Evolutionary conservation across 1,139 yeast species (phyloP), one percentile per base, ranked within the genome.

Genomic region (Candida frijolesensis): DNA sequence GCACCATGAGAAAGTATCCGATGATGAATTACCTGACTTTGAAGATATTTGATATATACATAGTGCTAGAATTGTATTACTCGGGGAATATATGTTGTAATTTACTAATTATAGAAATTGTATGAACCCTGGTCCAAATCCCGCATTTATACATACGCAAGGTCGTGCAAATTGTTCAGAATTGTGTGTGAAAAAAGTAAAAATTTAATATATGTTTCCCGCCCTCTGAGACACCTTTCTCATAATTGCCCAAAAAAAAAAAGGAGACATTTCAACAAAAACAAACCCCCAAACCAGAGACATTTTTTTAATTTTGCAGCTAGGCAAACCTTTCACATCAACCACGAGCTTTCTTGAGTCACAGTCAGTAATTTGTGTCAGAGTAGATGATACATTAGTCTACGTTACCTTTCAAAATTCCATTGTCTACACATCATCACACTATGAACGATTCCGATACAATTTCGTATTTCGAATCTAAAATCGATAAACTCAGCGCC

Each of bases 401-500:
- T 25, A 25, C 29, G 10, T 25, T n/a, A 5, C 19, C 38, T 3
- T 14, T 29, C 15, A 22, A 14, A 18, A 38, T 8, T 14, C n/a
- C 12, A 4, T 19, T 19, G 22, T 3, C 16, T 12, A 2, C 3
- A 32, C 30, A 16, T 8, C 14, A 22, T 22, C 30, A 19, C 45
- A 33, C 14, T 35, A 43, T 43, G 32, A 43, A 33, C 19, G 45
- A 43, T n/a, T 16, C 46, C 7, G 53, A 50, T 30, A 46, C 50
- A 16, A 48, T 51, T 40, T 45, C 44, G 25, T 42, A 30, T 29
- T 48, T 57, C 42, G 61, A 58, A 44, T 47, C 47, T 34, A 55
- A 51, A 39, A 38, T 60, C 16, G 57, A 56, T 22, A 45, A 51
- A 35, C 51, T 60, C 16, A 52, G 44, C 15, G 52, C 50, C 3